phyloP scores from a whole-genome alignment of 345 rosid species.

The Eucalyptus dawsonii region DNA sequence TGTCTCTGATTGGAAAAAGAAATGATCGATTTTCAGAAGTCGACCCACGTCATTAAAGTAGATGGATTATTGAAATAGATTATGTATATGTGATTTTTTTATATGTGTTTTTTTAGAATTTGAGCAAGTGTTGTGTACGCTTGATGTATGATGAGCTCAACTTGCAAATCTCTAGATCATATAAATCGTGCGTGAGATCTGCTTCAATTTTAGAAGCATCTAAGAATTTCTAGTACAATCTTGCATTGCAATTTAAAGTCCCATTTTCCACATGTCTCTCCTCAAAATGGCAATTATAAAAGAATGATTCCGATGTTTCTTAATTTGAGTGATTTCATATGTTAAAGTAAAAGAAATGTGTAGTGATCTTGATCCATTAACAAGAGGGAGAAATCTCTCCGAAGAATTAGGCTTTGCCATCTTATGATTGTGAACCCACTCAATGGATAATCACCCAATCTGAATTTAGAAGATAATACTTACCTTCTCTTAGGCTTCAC shows the following conservation, averaged over 20 bases:
- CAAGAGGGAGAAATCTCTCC: background rate
- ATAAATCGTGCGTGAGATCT: rapidly evolving
- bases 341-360: background rate
- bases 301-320: rapidly evolving
- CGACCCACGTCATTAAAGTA: background rate
- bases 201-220: background rate
- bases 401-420: background rate
- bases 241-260: background rate
- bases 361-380: background rate
- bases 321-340: background rate
- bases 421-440: background rate
- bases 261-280: background rate
- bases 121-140: background rate
- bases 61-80: background rate
- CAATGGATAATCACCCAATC: background rate
- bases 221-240: background rate
- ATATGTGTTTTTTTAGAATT: background rate
- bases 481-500: background rate
- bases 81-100: background rate
- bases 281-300: background rate
- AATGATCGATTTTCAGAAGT: background rate
- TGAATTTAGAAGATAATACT: background rate
- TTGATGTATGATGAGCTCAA: background rate
- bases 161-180: background rate
- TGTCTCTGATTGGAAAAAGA: background rate